A percentile compares a stretch with the other conserved stretches of the same genome.
These are phyloP conservation scores for Rhododendron henanense DNA, from an alignment of 148 eudicot genomes.

Conservation along the genomic window DNA sequence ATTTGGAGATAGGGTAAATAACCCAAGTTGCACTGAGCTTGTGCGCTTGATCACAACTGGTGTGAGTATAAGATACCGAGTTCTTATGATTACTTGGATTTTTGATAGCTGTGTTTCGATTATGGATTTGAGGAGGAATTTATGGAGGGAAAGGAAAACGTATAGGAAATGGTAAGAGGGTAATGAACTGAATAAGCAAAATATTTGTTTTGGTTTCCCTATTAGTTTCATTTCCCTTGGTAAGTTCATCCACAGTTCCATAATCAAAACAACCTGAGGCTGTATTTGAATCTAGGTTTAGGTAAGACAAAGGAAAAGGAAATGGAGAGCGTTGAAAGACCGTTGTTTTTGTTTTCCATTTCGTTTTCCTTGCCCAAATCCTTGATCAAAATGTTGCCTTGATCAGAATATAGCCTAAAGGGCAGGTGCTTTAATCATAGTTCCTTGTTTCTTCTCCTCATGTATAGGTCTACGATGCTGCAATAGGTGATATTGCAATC, in stretches of 20 bases:
- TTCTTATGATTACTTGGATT: conserved; percentile 17
- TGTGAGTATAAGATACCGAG: conserved; percentile 36
- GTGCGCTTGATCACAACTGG: conserved; percentile 39
- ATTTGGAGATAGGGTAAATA: conserved; percentile 51
- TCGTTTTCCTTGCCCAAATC: not conserved
- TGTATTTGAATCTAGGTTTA: not conserved
- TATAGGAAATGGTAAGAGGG: not conserved
- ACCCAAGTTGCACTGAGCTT: conserved; percentile 58
- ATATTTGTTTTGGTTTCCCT: not conserved
- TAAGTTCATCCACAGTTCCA: not conserved
- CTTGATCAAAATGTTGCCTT: not conserved
- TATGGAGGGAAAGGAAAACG: not conserved
- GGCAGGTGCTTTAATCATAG: not conserved
- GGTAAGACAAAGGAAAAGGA: not conserved
- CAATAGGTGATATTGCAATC: conserved; percentile 66
- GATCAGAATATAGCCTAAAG: not conserved
- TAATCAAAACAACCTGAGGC: not conserved
- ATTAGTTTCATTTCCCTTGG: not conserved
- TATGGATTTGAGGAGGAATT: not conserved
- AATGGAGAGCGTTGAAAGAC: not conserved
- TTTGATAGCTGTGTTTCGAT: conserved; percentile 28
- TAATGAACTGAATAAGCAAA: not conserved
- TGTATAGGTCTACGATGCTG: conserved; percentile 63
- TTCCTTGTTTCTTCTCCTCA: conserved; percentile 4
- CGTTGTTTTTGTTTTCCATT: not conserved